A percentile compares a stretch with the other conserved stretches of the same genome.
phyloP scores from a whole-genome alignment of 2,329 filamentous ascomycete genomes.

The Claviceps monticola region DNA sequence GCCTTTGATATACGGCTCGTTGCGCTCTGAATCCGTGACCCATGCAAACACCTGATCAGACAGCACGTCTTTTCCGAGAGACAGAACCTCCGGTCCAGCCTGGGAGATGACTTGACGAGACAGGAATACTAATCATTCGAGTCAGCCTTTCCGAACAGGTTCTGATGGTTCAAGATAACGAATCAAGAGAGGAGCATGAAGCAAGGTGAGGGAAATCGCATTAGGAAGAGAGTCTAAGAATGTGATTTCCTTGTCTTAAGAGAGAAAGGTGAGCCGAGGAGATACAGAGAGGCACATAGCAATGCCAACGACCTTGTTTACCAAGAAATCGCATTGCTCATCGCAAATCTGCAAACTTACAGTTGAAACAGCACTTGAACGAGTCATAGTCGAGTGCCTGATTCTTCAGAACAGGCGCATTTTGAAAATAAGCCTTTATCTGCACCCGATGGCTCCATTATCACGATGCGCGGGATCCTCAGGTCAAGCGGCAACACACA shows the following conservation, averaged over 20 bases:
- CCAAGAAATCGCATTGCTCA: background rate
- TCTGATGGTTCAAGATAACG: too few species aligned
- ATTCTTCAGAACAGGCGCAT: slow-evolving; percentile 36
- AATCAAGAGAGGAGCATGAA: background rate
- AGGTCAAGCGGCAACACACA: background rate
- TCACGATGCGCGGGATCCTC: background rate
- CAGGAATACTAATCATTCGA: slow-evolving; percentile 30
- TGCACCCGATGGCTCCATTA: slow-evolving; percentile 30
- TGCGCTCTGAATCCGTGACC: slow-evolving; percentile 50
- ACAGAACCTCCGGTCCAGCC: slow-evolving; percentile 29
- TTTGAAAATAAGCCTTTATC: slow-evolving; percentile 45
- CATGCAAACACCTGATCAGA: slow-evolving; percentile 39
- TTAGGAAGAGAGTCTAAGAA: background rate
- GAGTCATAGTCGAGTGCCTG: slow-evolving; percentile 42
- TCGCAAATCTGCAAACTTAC: slow-evolving; percentile 20
- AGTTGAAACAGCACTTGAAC: slow-evolving; percentile 35
- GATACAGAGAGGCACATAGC: background rate
- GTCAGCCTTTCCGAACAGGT: background rate
- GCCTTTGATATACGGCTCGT: slow-evolving; percentile 45
- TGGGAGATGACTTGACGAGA: slow-evolving; percentile 24
- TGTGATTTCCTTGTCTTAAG: too few species aligned
- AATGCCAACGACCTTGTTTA: background rate
- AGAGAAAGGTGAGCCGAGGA: background rate
- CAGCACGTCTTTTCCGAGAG: slow-evolving; percentile 39
- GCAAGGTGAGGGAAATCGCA: background rate